phyloP scores from a whole-genome alignment of 2,329 filamentous ascomycete genomes.

The Didymellaceae sp. region DNA sequence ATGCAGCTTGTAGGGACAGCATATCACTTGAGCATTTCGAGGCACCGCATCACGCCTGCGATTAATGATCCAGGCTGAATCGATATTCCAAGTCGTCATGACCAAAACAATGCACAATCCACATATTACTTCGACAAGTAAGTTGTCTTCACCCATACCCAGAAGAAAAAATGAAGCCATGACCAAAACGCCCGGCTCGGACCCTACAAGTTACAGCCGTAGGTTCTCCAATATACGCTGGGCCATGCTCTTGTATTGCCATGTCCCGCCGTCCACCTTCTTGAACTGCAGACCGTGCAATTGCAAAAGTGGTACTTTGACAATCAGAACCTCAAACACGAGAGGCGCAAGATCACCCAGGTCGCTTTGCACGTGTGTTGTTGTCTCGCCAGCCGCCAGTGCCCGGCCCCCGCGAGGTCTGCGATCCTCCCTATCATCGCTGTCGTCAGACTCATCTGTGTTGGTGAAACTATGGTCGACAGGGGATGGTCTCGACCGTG shows the following conservation, averaged over 20 bases:
- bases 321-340: slow-evolving; percentile 94
- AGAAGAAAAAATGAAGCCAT: not conserved
- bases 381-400: slow-evolving; percentile 79
- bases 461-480: slow-evolving; percentile 80
- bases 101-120: slow-evolving; percentile 5
- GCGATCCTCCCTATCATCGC: slow-evolving; percentile 60
- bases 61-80: not conserved
- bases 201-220: slow-evolving; percentile 63
- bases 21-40: too few relatives aligned
- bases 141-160: not conserved
- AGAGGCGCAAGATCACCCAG: slow-evolving; percentile 83
- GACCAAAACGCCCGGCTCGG: slow-evolving; percentile 10
- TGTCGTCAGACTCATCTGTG: slow-evolving; percentile 85
- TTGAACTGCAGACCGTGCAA: slow-evolving; percentile 98
- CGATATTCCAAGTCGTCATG: not conserved
- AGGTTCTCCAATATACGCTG: slow-evolving; percentile 91
- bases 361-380: slow-evolving; percentile 89
- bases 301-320: slow-evolving; percentile 92
- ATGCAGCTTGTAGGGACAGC: not conserved
- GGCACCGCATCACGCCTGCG: not conserved
- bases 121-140: slow-evolving; percentile 7
- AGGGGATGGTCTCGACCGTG: slow-evolving; percentile 53
- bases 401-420: slow-evolving; percentile 32
- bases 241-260: slow-evolving; percentile 99
- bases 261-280: slow-evolving; percentile 91